Conservation (phyloP, 1,139 yeast species). For the Blastobotrys raffinosifermentans region DNA sequence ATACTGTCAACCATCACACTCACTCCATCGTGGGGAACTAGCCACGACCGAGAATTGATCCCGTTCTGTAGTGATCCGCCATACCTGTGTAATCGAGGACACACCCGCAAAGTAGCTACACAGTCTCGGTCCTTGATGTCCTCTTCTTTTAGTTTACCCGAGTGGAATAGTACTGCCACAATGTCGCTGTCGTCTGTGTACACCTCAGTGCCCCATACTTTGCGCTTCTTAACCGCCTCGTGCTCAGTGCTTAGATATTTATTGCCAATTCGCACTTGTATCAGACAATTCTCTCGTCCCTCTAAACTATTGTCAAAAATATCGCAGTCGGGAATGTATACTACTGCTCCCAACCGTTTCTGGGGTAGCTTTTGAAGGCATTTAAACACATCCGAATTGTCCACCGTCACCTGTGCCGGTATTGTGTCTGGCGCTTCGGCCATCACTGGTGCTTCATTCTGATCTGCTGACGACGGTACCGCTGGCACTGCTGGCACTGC, state of each 20-base stretch:
- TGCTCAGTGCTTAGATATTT: conserved; percentile 31
- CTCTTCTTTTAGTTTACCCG: conserved; percentile 47
- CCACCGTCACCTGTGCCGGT: conserved; percentile 31
- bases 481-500: conserved; percentile 4
- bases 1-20: conserved; percentile 56
- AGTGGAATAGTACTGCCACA: conserved; percentile 65
- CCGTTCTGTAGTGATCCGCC: conserved; percentile 61
- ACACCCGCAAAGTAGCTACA: conserved; percentile 59
- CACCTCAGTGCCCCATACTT: conserved; percentile 86
- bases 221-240: conserved; percentile 43
- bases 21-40: conserved; percentile 59
- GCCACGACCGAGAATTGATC: conserved; percentile 71
- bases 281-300: conserved; percentile 52
- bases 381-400: conserved; percentile 43
- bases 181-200: conserved; percentile 93
- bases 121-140: conserved; percentile 39
- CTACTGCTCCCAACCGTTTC: conserved; percentile 52
- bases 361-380: conserved; percentile 43
- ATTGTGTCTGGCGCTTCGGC: conserved; percentile 11
- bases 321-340: conserved; percentile 45
- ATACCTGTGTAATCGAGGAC: conserved; percentile 63
- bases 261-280: conserved; percentile 60
- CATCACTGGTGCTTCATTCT: conserved; percentile 1
- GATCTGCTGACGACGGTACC: conserved; percentile 7
- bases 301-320: conserved; percentile 33